Evolutionary conservation across 495 filamentous ascomycete genomes (phyloP), one percentile per base, ranked within the genome.

Genomic region (Oleoguttula mirabilis): DNA sequence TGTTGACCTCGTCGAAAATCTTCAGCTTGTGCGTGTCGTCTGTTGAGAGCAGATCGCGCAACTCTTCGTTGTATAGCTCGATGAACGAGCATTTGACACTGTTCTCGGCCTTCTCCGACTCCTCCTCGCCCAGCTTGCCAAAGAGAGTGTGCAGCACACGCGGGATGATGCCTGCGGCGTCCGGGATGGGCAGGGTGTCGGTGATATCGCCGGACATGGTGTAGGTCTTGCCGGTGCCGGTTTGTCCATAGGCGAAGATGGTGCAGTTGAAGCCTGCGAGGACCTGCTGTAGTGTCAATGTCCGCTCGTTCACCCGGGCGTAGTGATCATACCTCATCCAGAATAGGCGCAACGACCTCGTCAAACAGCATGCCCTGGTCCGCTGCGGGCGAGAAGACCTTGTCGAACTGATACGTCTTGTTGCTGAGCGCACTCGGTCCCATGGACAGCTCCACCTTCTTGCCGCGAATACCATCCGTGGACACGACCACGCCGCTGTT

Each of bases 141-240:
- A 96, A 98, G 0, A 98, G 66, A 0, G 83, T 76, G 47, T 94
- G 80, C 7, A 98, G 66, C 0, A 81, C 84, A 17, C 90, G 77
- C 2, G 90, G 90, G 44, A 96, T 88, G 45, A 98, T 95, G 36
- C 90, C 90, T 11, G 90, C 90, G 21, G 79, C 79, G 42, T 95
- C 90, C 3, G 88, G 84, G 14, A 94, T 69, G 34, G 92, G 74
- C 2, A 86, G 66, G 1, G 78, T 84, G 48, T 90, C 80, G 8
- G 71, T 80, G 81, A 98, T 94, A 56, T 98, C 88, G 24, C 90
- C 90, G 3, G 92, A 93, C 90, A 98, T 98, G 2, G 90, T 98
- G 60, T 98, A 98, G 22, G 90, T 98, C 62, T 98, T 98, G 40
- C 90, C 90, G 0, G 90, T 98, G 21, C 90, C 90, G 0, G 90